These are phyloP conservation scores for Lepraria neglecta DNA, from an alignment of 495 filamentous ascomycete species.

Conservation along the genomic window DNA sequence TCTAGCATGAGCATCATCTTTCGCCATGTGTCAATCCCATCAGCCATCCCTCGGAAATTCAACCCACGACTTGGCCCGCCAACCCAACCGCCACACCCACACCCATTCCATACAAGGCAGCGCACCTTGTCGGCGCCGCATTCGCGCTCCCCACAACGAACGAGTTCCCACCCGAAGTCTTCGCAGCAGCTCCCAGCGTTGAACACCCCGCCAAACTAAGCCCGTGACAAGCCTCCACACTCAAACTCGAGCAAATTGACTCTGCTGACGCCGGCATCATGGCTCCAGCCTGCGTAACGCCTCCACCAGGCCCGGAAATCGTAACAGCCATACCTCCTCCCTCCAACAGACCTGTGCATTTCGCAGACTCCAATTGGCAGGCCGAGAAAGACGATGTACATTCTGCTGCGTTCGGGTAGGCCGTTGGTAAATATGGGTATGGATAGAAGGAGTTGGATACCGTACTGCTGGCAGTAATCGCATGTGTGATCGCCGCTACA, in stretches of 20 bases:
- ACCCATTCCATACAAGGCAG: slow-evolving; percentile 38
- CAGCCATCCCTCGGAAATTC: not conserved
- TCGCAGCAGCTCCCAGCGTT: slow-evolving; percentile 33
- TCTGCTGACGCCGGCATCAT: slow-evolving; percentile 46
- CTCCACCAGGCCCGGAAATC: slow-evolving; percentile 51
- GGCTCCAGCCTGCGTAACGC: slow-evolving; percentile 46
- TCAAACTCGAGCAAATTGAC: slow-evolving; percentile 61
- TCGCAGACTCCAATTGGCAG: slow-evolving; percentile 58
- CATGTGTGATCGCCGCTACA: slow-evolving; percentile 22
- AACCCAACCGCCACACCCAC: slow-evolving; percentile 39
- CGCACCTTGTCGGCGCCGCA: slow-evolving; percentile 34
- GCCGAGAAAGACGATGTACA: slow-evolving; percentile 62
- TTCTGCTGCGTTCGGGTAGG: slow-evolving; percentile 53
- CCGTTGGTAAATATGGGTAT: slow-evolving; percentile 61
- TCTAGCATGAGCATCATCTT: too few relatives aligned
- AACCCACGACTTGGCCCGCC: slow-evolving; percentile 22
- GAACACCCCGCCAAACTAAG: slow-evolving; percentile 50
- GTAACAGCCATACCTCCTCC: slow-evolving; percentile 55
- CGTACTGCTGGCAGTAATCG: slow-evolving; percentile 24
- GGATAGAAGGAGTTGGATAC: slow-evolving; percentile 53
- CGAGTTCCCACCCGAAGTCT: slow-evolving; percentile 29
- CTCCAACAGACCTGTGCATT: slow-evolving; percentile 54
- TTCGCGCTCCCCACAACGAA: slow-evolving; percentile 32
- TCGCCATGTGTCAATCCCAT: not conserved
- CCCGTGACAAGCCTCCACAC: slow-evolving; percentile 53